phyloP scores from a whole-genome alignment of 164 flowering plant species.

The Stephania japonica region DNA sequence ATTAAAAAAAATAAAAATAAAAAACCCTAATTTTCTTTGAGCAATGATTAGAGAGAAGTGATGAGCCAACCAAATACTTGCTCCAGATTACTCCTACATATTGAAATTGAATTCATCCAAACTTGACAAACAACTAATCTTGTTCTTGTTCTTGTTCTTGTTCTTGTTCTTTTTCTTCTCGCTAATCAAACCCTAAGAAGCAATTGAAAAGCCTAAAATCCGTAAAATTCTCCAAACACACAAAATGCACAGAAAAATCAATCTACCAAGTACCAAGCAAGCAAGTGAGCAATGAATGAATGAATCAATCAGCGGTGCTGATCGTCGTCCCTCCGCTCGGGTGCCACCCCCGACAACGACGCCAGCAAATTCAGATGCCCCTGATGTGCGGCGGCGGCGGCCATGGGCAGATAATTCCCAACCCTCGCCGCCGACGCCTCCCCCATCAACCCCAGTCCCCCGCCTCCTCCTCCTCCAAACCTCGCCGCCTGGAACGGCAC shows the following conservation, averaged over 20 bases:
- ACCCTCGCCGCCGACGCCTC: slow-evolving; percentile 77
- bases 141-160: background rate
- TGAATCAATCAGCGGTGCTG: slow-evolving; percentile 25
- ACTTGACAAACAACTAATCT: slow-evolving; percentile 10
- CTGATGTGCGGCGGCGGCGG: slow-evolving; percentile 12
- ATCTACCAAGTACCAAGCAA: slow-evolving; percentile 15
- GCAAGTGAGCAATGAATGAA: background rate
- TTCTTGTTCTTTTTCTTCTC: background rate
- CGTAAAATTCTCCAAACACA: slow-evolving; percentile 5
- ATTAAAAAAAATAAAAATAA: no score
- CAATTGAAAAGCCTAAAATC: background rate
- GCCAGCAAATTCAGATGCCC: slow-evolving; percentile 75
- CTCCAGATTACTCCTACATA: background rate
- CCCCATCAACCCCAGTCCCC: slow-evolving; percentile 41
- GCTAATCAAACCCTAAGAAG: background rate
- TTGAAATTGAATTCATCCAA: background rate
- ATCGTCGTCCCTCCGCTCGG: slow-evolving; percentile 54
- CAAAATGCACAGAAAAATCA: background rate
- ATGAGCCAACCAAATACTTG: background rate
- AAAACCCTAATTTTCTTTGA: slow-evolving; percentile 1
- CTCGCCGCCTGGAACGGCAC: slow-evolving; percentile 27
- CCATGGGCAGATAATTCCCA: slow-evolving; percentile 57
- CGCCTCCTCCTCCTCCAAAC: slow-evolving; percentile 23
- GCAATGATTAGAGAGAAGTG: background rate
- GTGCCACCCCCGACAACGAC: slow-evolving; percentile 48